Percentiles rank a stretch among this genome's conserved stretches.
These are phyloP conservation scores for Amanita inopinata DNA, from an alignment of 768 basidiomycete species.

Conservation along the genomic window DNA sequence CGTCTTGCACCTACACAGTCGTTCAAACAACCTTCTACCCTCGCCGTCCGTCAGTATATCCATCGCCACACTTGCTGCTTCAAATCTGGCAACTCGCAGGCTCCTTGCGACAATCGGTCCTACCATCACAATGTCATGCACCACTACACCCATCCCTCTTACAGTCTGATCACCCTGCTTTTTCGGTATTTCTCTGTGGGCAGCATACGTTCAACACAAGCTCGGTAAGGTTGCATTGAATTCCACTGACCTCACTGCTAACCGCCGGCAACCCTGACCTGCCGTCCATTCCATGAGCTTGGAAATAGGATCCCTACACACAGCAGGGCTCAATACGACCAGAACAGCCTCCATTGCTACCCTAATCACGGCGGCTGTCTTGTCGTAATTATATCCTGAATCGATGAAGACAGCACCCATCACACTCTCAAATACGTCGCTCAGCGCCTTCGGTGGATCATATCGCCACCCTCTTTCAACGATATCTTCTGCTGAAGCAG, in stretches of 20 bases:
- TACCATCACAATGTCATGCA: constrained; percentile 46
- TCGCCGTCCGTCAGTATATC: constrained; percentile 37
- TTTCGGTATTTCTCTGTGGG: constrained; percentile 16
- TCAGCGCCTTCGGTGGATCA: constrained; percentile 78
- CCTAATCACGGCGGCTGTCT: constrained; percentile 49
- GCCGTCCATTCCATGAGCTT: constrained; percentile 62
- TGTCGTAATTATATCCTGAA: constrained; percentile 64
- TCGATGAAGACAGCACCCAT: constrained; percentile 81
- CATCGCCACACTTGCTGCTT: constrained; percentile 55
- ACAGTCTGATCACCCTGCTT: constrained; percentile 12
- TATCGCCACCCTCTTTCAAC: constrained; percentile 68
- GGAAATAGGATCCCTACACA: constrained; percentile 65
- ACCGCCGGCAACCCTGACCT: constrained; percentile 40
- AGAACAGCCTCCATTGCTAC: constrained; percentile 61
- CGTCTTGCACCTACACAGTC: constrained; percentile 27
- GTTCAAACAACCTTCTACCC: constrained; percentile 33
- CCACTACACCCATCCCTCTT: constrained; percentile 45
- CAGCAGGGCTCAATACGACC: constrained; percentile 42
- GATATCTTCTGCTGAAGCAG: constrained; percentile 48
- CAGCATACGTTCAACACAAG: not conserved
- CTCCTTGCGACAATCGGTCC: constrained; percentile 56
- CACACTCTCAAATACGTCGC: constrained; percentile 80
- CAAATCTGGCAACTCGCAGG: constrained; percentile 52
- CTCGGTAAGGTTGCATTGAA: constrained; percentile 3
- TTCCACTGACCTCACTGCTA: constrained; percentile 20